Conservation (phyloP, 1,139 yeast species). For the Blastobotrys persicus region DNA sequence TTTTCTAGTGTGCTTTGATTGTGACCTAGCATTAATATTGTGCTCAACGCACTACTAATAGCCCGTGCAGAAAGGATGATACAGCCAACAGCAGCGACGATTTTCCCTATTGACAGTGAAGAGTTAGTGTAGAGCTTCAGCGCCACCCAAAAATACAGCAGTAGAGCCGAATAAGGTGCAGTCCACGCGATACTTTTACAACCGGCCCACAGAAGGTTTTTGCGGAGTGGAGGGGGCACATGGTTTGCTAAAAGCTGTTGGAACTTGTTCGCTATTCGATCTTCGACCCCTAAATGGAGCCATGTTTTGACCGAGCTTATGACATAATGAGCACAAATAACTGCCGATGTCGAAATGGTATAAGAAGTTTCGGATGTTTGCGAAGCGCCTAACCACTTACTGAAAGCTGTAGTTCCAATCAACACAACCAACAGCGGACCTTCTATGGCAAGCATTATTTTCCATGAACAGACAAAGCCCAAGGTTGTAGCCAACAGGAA, state of each 20-base stretch:
- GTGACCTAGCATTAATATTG: neutral
- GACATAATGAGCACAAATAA: neutral
- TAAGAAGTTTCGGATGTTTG: neutral
- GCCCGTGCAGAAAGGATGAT: neutral
- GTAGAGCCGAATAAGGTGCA: neutral
- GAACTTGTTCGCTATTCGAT: neutral
- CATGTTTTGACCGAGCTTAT: constrained; percentile 4
- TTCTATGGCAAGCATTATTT: neutral
- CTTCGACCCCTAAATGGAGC: constrained; percentile 3
- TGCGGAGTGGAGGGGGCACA: neutral
- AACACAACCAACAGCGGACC: neutral
- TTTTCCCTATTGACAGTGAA: neutral
- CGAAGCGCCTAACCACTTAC: neutral
- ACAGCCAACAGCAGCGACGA: constrained; percentile 1
- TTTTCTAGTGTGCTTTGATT: constrained; percentile 1
- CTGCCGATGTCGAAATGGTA: constrained; percentile 1
- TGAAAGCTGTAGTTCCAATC: neutral
- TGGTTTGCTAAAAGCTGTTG: neutral
- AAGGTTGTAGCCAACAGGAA: neutral
- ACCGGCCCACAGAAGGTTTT: neutral
- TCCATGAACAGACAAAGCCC: constrained; percentile 4
- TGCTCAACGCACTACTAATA: neutral
- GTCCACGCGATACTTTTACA: constrained; percentile 1
- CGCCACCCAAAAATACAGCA: constrained; percentile 4
- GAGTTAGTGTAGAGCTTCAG: neutral